These are phyloP conservation scores for Hyaloperonospora arabidopsidis DNA, from an alignment of 352 stramenopile species.

Conservation along the genomic window DNA sequence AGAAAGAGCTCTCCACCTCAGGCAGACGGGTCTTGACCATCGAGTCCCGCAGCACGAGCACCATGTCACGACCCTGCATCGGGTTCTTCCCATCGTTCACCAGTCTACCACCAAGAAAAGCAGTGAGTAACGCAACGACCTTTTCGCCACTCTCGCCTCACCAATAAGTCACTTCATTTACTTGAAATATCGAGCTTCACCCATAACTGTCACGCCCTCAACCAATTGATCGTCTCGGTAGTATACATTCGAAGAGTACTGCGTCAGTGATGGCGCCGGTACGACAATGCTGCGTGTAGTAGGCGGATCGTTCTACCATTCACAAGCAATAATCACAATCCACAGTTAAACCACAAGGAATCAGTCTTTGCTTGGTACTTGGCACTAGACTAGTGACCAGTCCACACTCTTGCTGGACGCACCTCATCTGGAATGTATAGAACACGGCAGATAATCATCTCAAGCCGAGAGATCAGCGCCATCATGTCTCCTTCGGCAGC, in stretches of 20 bases:
- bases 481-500: slow-evolving; percentile 85
- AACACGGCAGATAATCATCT: slow-evolving; percentile 82
- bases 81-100: slow-evolving; percentile 53
- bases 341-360: slow-evolving; percentile 7
- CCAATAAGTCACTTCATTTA: slow-evolving; percentile 10
- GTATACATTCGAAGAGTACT: slow-evolving; percentile 78
- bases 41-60: slow-evolving; percentile 60
- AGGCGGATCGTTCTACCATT: slow-evolving; percentile 58
- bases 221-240: slow-evolving; percentile 35
- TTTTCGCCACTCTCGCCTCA: slow-evolving; percentile 3
- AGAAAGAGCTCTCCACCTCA: slow-evolving; percentile 29
- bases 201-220: slow-evolving; percentile 37
- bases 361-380: neutral
- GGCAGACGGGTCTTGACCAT: slow-evolving; percentile 35
- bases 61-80: slow-evolving; percentile 38
- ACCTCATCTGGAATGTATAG: slow-evolving; percentile 73
- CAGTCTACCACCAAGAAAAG: slow-evolving; percentile 23
- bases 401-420: slow-evolving; percentile 10
- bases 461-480: slow-evolving; percentile 77
- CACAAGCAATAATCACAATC: neutral
- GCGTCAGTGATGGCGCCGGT: slow-evolving; percentile 55
- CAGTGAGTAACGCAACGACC: neutral
- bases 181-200: slow-evolving; percentile 55
- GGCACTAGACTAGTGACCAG: too few species aligned
- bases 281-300: slow-evolving; percentile 52